These are phyloP conservation scores for Tylopilus felleus DNA, from an alignment of 768 basidiomycete species.

Conservation along the genomic window DNA sequence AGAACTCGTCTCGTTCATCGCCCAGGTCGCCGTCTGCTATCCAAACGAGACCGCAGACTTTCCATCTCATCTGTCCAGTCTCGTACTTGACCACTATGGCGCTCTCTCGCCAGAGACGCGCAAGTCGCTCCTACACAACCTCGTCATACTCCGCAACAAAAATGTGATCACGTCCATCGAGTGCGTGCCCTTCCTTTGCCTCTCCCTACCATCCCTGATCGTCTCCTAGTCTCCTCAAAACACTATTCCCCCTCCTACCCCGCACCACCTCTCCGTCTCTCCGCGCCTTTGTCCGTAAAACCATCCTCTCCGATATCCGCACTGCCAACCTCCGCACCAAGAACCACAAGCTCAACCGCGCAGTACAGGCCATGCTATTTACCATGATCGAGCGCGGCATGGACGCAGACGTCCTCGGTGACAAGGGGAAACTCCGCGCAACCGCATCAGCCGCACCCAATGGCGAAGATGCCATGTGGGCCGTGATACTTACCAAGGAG, in stretches of 20 bases:
- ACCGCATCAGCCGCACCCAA: conserved; percentile 29
- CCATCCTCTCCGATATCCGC: conserved; percentile 90
- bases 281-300: conserved; percentile 83
- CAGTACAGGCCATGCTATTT: conserved; percentile 94
- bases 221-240: conserved; percentile 69
- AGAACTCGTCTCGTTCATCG: conserved; percentile 88
- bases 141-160: conserved; percentile 93
- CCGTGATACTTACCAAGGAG: conserved; percentile 88
- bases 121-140: conserved; percentile 81
- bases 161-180: conserved; percentile 89
- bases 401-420: conserved; percentile 73
- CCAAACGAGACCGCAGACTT: conserved; percentile 87
- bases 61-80: conserved; percentile 70
- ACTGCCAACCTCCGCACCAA: conserved; percentile 84
- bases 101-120: conserved; percentile 76
- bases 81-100: conserved; percentile 78
- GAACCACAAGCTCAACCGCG: conserved; percentile 94
- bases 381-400: conserved; percentile 94
- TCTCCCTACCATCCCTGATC: conserved; percentile 3
- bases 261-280: conserved; percentile 84
- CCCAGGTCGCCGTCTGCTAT: conserved; percentile 78
- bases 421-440: conserved; percentile 73
- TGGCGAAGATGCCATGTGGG: conserved; percentile 96
- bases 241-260: conserved; percentile 94
- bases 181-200: conserved; percentile 46